These are phyloP conservation scores for Saccharomyces mikatae DNA, from an alignment of 805 yeast genomes.

Conservation along the genomic window DNA sequence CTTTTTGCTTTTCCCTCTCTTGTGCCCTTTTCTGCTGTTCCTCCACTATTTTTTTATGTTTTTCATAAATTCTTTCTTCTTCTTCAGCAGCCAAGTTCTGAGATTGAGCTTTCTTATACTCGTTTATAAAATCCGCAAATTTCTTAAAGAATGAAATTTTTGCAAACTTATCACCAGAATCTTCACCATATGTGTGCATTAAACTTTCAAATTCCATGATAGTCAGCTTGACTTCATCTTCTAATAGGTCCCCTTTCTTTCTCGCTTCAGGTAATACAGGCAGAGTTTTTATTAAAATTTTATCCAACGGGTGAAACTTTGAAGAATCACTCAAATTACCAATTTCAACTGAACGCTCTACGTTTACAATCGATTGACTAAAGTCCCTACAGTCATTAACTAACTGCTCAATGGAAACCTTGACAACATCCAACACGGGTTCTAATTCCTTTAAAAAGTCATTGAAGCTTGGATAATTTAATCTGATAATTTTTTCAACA, in stretches of 20 bases:
- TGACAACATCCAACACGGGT: slow-evolving; percentile 52
- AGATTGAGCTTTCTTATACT: slow-evolving; percentile 68
- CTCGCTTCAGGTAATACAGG: slow-evolving; percentile 71
- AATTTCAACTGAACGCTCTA: slow-evolving; percentile 61
- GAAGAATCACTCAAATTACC: slow-evolving; percentile 81
- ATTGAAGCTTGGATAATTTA: slow-evolving; percentile 71
- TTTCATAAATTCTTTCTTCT: slow-evolving; percentile 68
- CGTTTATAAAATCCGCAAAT: slow-evolving; percentile 69
- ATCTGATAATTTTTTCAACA: slow-evolving; percentile 81
- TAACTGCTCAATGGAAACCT: slow-evolving; percentile 75
- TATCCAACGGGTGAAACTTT: slow-evolving; percentile 77
- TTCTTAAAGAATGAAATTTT: slow-evolving; percentile 66
- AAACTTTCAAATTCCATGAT: slow-evolving; percentile 57
- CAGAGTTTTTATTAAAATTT: slow-evolving; percentile 50
- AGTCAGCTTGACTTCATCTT: slow-evolving; percentile 55
- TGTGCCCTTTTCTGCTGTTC: slow-evolving; percentile 26
- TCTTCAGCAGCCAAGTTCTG: slow-evolving; percentile 80
- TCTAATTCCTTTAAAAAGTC: slow-evolving; percentile 65
- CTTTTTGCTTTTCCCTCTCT: slow-evolving; percentile 13
- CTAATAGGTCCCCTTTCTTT: slow-evolving; percentile 55
- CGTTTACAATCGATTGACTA: slow-evolving; percentile 54
- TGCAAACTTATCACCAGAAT: slow-evolving; percentile 57
- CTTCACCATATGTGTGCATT: slow-evolving; percentile 89
- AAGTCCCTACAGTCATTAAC: slow-evolving; percentile 63
- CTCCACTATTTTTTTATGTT: slow-evolving; percentile 50